Base-by-base conservation (phyloP, 1,139 yeast species). In the Scheffersomyces segobiensis region DNA sequence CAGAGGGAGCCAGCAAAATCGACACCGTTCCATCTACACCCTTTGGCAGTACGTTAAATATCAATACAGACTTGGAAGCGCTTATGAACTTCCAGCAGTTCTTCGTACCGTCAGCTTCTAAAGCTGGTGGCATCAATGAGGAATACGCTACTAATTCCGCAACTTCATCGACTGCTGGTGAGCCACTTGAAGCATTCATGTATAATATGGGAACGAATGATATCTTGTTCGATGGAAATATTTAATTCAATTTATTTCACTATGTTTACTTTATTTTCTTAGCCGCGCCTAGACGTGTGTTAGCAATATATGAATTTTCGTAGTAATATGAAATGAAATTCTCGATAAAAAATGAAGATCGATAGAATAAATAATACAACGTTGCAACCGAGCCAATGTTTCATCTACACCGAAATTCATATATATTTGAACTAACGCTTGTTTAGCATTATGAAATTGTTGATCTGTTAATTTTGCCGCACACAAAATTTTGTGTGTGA, bases 131-230 rank as follows among this genome's bases (percentile, higher is more conserved):
- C 14, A 59, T 59, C n/a, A 62, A 61, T 20, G 62, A 61, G 10
- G 65, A 63, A 14, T 53, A 51, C 18, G 48, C 57, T 53, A 49
- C 60, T 22, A n/a, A 46, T n/a, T 56, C 60, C 24, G 62, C 60
- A 19, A 57, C 54, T 46, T 62, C 66, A 3, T 57, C 54, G 32
- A 55, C 59, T 21, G 52, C 51, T 14, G 62, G 59, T 17, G 67
- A 65, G 20, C 59, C 61, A 49, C 59, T 62, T 47, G 69, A 67
- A 52, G 65, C 63, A 50, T 64, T 65, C 58, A 63, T 67, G 70
- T 66, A 67, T 57, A 67, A 59, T 59, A 63, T 62, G 39, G 70
- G 71, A 10, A 63, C 67, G 26, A 68, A 64, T 56, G 71, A 69
- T 57, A 63, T 68, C 46, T 60, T 68, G 57, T 67, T 65, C 58